Evolutionary conservation across 768 basidiomycete genomes (phyloP), one percentile per base, ranked within the genome.

Genomic region (Punctularia strigosozonata): DNA sequence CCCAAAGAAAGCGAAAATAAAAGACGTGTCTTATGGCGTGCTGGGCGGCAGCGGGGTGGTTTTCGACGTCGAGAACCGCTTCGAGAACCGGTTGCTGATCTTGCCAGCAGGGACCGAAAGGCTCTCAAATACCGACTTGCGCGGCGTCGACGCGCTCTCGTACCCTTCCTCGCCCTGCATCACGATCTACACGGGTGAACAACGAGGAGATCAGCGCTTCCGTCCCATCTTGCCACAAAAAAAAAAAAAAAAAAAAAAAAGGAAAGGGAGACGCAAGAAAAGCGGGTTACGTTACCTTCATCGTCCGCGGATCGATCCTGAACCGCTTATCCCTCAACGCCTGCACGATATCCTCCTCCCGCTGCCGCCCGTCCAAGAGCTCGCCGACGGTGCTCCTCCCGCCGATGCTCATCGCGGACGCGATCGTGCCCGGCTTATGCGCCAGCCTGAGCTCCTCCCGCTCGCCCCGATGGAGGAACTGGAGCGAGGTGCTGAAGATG

Each of bases 101-200:
- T 8, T 8, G 26, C 15, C 26, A 28, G 8, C 26, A 28, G 26
- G 26, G 8, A 8, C 26, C 8, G 26, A 8, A 28, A 15, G 10
- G 10, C 26, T 15, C 26, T 8, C 33, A 34, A 34, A 34, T 19
- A 34, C 19, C 18, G 33, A 34, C 25, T 35, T 28, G 31, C 25
- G 25, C 25, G 37, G 37, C 1, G 39, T 51, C 12, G 19, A 38
- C 36, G 48, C 48, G 2, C 40, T 28, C 23, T 47, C 66, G 46
- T 71, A 72, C 3, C 69, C 69, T 0, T 58, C 56, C 48, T 74
- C 71, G 14, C 68, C 70, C 39, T 69, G 64, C 66, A 72, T 72
- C 28, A 75, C 48, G 39, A 75, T 71, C 49, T n/a, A n/a, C n/a
- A n/a, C n/a, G n/a, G n/a, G n/a, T n/a, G n/a, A n/a, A n/a, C n/a